These are phyloP conservation scores for Monilinia laxa DNA, from an alignment of 2,329 filamentous ascomycete species.

Conservation along the genomic window DNA sequence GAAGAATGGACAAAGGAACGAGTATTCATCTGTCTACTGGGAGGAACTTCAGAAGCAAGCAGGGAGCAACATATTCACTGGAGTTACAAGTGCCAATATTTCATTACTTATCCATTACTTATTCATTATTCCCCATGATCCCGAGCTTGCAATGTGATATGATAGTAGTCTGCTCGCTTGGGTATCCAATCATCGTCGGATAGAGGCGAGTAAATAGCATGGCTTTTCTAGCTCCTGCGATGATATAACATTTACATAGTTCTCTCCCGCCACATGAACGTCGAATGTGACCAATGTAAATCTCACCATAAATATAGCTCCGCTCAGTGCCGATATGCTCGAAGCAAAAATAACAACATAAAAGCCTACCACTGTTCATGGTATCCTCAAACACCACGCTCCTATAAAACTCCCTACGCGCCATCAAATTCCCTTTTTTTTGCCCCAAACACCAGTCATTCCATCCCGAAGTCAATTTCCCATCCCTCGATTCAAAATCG, in stretches of 20 bases:
- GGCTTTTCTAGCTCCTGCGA: background rate
- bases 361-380: slow-evolving; percentile 14
- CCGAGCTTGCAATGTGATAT: too few species aligned
- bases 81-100: background rate
- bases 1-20: background rate
- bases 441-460: background rate
- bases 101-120: background rate
- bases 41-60: background rate
- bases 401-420: background rate
- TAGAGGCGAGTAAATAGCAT: too few species aligned
- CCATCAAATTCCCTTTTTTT: background rate
- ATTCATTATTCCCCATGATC: background rate
- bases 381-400: slow-evolving; percentile 21
- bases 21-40: background rate
- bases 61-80: background rate
- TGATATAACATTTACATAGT: background rate
- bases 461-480: background rate
- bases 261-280: too few species aligned
- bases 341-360: background rate
- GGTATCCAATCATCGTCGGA: background rate
- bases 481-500: slow-evolving; percentile 58
- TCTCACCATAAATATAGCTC: background rate
- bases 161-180: background rate
- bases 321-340: background rate
- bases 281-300: too few species aligned